phyloP scores from a whole-genome alignment of 352 stramenopile species.

The Elongisporangium anandrum region DNA sequence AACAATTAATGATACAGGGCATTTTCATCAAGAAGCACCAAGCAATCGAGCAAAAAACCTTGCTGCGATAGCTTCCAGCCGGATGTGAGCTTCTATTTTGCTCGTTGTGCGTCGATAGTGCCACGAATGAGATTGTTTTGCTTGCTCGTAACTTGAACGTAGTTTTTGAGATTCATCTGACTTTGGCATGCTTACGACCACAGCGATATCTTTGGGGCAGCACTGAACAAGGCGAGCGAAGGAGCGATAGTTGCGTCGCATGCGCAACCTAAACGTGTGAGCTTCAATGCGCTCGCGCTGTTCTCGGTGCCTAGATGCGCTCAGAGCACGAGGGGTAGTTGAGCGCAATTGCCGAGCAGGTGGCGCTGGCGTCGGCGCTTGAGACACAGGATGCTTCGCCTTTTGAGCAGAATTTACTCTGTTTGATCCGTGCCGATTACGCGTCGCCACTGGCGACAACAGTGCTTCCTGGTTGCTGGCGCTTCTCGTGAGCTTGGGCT shows the following conservation, averaged over 20 bases:
- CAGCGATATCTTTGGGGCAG: not conserved
- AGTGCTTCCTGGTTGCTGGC: not conserved
- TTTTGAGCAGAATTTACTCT: not conserved
- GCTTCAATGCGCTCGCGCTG: not conserved
- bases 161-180: not conserved
- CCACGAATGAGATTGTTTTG: not conserved
- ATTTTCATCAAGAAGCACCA: not conserved
- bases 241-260: slow-evolving; percentile 1
- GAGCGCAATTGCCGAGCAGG: not conserved
- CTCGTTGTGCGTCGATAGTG: not conserved
- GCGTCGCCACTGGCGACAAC: not conserved
- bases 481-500: slow-evolving; percentile 6
- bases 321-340: not conserved
- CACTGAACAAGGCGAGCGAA: not conserved
- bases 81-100: slow-evolving; percentile 3
- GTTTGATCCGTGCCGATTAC: slow-evolving; percentile 2
- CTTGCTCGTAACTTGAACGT: not conserved
- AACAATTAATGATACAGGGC: slow-evolving; percentile 15
- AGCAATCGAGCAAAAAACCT: slow-evolving; percentile 11
- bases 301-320: not conserved
- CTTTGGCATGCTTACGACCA: not conserved
- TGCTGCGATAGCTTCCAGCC: slow-evolving; percentile 16
- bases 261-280: not conserved
- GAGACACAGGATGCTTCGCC: not conserved
- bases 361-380: not conserved